Percentiles rank a stretch among this genome's conserved stretches.
Conservation (phyloP, 108 stramenopile genomes). For the Bacterosira constricta region DNA sequence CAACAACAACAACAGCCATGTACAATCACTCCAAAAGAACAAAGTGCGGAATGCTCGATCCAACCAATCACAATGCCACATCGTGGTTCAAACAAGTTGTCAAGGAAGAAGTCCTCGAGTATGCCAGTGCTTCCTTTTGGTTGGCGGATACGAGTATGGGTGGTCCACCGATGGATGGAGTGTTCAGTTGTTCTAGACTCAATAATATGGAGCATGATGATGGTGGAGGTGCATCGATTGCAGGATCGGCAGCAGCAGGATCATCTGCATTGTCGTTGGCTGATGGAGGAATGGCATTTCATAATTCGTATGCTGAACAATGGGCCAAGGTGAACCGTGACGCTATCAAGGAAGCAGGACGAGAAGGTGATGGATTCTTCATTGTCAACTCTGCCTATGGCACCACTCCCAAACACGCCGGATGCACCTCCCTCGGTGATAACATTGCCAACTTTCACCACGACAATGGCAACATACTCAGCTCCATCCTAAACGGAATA, state of each 20-base stretch:
- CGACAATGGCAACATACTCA: slow-evolving; percentile 21
- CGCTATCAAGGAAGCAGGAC: slow-evolving; percentile 47
- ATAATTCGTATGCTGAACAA: slow-evolving; percentile 51
- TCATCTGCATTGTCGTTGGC: too few species aligned
- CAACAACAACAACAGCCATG: neutral
- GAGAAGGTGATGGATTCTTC: slow-evolving; percentile 51
- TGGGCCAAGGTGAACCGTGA: slow-evolving; percentile 56
- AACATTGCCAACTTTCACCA: slow-evolving; percentile 35
- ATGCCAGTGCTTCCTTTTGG: slow-evolving; percentile 51
- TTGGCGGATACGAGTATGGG: slow-evolving; percentile 53
- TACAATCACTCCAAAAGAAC: neutral
- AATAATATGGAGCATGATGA: neutral
- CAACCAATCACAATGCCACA: slow-evolving; percentile 39
- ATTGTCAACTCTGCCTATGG: slow-evolving; percentile 45
- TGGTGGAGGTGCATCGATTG: neutral
- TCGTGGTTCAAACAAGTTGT: slow-evolving; percentile 47
- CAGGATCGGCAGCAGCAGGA: slow-evolving; percentile 8
- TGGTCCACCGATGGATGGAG: slow-evolving; percentile 41
- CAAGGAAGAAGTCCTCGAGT: slow-evolving; percentile 25
- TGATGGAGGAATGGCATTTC: too few species aligned
- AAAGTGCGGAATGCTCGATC: slow-evolving; percentile 36
- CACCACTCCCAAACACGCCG: slow-evolving; percentile 38
- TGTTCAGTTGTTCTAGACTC: slow-evolving; percentile 11
- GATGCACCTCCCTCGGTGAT: slow-evolving; percentile 44
- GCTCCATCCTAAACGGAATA: slow-evolving; percentile 39